Evolutionary conservation across 495 filamentous ascomycete genomes (phyloP), one percentile per base, ranked within the genome.

Genomic region (Platismatia glauca): DNA sequence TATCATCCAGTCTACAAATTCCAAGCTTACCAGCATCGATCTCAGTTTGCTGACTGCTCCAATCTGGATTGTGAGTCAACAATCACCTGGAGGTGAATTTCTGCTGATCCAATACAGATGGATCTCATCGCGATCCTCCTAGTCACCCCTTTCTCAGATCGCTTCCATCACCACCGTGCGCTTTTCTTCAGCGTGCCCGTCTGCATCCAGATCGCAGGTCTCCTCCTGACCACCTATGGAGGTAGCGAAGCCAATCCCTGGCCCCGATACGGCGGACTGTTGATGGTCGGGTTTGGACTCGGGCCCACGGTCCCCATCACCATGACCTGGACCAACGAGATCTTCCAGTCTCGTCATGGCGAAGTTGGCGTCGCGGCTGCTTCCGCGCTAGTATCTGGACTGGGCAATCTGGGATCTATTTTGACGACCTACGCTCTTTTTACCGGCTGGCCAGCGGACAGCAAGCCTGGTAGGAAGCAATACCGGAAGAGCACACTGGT

Each of bases 311-410:
- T 96, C 4, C 91, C 91, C 46, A 90, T 90, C 71, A 90, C 86
- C 70, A 96, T 95, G 90, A 86, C 90, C 61, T 95, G 91, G 91
- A 91, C 91, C 9, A 88, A 83, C 63, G 89, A 95, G 72, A 88
- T 95, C 63, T 96, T 96, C 78, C 91, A 96, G 72, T 83, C 79
- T 24, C 86, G 91, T 6, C 90, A 96, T 68, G 88, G 91, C 37
- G 91, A 96, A 74, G 89, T 96, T 39, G 91, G 91, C 59, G 91
- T 95, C 5, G 91, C 91, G n/a, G 88, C 91, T 46, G 90, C 91
- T 1, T 85, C 87, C 2, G 91, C 91, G 4, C 77, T 95, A 6
- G 91, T 96, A 16, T 92, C 88, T 0, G 91, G 91, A 0, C 80
- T 91, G 53, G 91, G 91, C 0, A 96, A 96, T 67, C 75, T 92